phyloP scores from a whole-genome alignment of 176 grass and related monocot genomes.

The Musa beccarii region DNA sequence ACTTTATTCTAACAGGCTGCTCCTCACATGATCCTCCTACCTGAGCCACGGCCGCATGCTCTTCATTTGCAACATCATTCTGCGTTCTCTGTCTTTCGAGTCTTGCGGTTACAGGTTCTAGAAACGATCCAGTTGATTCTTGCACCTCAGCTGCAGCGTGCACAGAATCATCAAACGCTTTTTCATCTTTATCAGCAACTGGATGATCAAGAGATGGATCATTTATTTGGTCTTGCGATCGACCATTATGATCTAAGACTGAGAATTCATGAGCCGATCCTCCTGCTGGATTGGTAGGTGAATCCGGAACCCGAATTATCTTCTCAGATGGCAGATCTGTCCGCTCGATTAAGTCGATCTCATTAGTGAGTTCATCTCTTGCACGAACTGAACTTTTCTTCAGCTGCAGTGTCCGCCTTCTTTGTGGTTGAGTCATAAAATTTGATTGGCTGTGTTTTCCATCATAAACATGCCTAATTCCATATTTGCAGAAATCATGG shows the following conservation, averaged over 20 bases:
- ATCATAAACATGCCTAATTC: slow-evolving; percentile 28
- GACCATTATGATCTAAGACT: no score
- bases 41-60: no score
- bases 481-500: slow-evolving; percentile 77
- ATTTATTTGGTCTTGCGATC: background rate
- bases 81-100: no score
- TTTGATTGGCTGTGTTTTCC: background rate
- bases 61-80: no score
- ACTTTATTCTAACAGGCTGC: no score
- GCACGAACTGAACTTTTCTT: slow-evolving; percentile 12
- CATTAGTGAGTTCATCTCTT: slow-evolving; percentile 29
- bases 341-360: background rate
- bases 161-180: slow-evolving; percentile 10
- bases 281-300: slow-evolving; percentile 20
- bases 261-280: slow-evolving; percentile 5
- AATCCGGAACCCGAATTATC: slow-evolving; percentile 26
- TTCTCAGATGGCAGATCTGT: slow-evolving; percentile 7
- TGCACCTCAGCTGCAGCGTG: no score
- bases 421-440: slow-evolving; percentile 10
- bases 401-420: slow-evolving; percentile 14
- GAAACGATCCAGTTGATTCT: no score
- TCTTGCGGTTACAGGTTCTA: no score
- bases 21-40: no score
- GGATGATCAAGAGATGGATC: slow-evolving; percentile 11
- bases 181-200: background rate